Percentiles rank a stretch among this genome's conserved stretches.
Evolutionary conservation across 2,329 filamentous ascomycete species (phyloP).

Genomic region (Pezicula carpinea): DNA sequence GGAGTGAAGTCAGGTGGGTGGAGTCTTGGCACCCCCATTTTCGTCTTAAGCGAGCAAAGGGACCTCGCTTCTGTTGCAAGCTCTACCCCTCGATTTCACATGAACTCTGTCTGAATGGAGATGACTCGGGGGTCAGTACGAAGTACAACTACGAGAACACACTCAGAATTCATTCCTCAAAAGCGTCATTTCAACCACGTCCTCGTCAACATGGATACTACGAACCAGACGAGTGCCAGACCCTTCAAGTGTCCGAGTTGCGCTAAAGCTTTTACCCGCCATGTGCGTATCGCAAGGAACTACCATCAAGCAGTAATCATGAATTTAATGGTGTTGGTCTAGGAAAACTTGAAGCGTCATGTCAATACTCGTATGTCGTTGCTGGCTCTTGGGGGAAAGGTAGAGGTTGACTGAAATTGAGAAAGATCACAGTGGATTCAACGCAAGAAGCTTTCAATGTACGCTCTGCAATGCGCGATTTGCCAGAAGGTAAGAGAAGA

Average conservation of each 20-base stretch:
- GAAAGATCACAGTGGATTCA: conserved; percentile 5
- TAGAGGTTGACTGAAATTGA: neutral
- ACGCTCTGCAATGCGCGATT: conserved; percentile 5
- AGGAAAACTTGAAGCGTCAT: conserved; percentile 8
- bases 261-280: conserved; percentile 5
- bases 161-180: no score
- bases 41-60: no score
- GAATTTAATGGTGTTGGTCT: neutral
- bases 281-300: conserved; percentile 1
- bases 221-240: neutral
- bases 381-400: neutral
- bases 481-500: conserved; percentile 1
- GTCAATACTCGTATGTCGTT: conserved; percentile 5
- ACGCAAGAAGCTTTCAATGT: conserved; percentile 5
- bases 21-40: no score
- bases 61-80: no score
- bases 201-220: no score
- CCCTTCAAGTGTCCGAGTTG: conserved; percentile 5
- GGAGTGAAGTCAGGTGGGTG: no score
- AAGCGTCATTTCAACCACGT: no score
- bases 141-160: no score
- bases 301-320: neutral
- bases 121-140: no score
- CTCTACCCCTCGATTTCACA: no score
- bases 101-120: no score